A percentile compares a stretch with the other conserved stretches of the same genome.
Conservation (phyloP, 176 grass and related monocot genomes). For the Dactylis glomerata region DNA sequence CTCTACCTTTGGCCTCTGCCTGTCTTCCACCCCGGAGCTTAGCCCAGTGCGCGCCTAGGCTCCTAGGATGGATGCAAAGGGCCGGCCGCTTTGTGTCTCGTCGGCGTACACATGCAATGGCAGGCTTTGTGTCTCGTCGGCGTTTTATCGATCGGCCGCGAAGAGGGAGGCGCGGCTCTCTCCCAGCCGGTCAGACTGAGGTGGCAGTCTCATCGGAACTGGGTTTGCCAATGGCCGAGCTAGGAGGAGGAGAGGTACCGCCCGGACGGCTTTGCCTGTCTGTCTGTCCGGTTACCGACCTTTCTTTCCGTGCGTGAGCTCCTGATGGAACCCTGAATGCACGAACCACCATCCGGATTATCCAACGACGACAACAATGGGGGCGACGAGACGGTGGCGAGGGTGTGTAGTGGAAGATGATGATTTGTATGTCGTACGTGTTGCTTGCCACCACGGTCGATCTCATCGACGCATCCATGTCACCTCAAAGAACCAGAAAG, state of each 20-base stretch:
- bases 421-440: too few relatives aligned
- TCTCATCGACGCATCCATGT: too few relatives aligned
- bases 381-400: background rate
- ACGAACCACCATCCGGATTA: background rate
- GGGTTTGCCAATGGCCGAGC: background rate
- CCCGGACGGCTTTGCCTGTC: background rate
- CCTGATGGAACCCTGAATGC: background rate
- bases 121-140: slow-evolving; percentile 38
- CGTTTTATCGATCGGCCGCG: too few relatives aligned
- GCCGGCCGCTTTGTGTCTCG: too few relatives aligned
- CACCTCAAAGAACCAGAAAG: too few relatives aligned
- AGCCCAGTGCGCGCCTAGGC: too few relatives aligned
- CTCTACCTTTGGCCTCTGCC: background rate
- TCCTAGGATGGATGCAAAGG: too few relatives aligned
- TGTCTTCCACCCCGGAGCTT: background rate
- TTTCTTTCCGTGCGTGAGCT: background rate
- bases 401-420: too few relatives aligned
- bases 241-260: background rate
- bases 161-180: background rate
- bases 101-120: too few relatives aligned
- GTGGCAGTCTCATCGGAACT: background rate
- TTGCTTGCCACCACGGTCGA: too few relatives aligned
- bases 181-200: background rate
- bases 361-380: background rate
- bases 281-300: background rate